Evolutionary conservation across 148 eudicot species (phyloP), one percentile per base, ranked within the genome.

Genomic region (Fagopyrum tataricum): DNA sequence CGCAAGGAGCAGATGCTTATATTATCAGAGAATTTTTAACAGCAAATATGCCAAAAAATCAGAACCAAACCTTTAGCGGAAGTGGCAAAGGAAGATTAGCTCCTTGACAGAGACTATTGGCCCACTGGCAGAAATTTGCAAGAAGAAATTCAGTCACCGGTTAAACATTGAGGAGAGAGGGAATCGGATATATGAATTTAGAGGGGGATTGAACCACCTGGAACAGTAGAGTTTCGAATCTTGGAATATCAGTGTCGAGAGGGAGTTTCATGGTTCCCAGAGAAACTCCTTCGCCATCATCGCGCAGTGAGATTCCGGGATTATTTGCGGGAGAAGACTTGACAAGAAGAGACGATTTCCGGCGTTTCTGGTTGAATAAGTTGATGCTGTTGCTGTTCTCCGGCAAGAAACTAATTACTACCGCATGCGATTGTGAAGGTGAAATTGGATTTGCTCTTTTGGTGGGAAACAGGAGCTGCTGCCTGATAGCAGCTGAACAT

Each of bases 251-350:
- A 76, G 85, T 94, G 53, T 94, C 76, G 6, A 49, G 2, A 4
- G 98, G 96, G 78, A 94, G 80, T 47, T 85, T 91, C 98, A 94
- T 88, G 44, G 98, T 94, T 20, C 98, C 98, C 69, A 94, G 82
- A 44, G 97, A 94, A 11, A 94, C 90, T 12, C 98, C 98, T 11
- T 93, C 98, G 0, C 83, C 96, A 24, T 81, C 84, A 24, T 73
- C 90, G 40, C 23, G 72, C 7, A 76, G 5, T 15, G 76, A 24
- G 48, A 39, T 23, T 21, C 78, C 76, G 67, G 47, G 73, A 40
- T 61, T 31, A 1, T 31, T 73, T 5, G 71, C 85, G 0, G 88
- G 18, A 15, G 86, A 79, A 41, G 92, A 84, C 76, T 76, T 91
- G 12, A 79, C 47, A 10, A 46, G 78, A 59, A 66, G 73, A 0